Conservation (phyloP, 306 rosid genomes). For the Cucurbita ficifolia region DNA sequence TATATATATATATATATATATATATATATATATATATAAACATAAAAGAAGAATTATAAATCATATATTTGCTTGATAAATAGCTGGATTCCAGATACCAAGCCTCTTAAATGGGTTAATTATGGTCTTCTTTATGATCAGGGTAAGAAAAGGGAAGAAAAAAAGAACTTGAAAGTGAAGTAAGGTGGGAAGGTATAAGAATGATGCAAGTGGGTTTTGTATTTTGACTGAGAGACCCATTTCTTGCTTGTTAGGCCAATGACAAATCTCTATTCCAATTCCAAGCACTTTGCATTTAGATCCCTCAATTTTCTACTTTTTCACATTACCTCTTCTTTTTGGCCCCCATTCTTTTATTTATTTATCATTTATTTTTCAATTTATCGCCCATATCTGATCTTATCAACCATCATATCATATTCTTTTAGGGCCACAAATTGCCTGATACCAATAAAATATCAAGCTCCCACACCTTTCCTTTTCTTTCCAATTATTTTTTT, state of each 20-base stretch:
- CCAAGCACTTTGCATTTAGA: neutral
- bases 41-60: too few species aligned
- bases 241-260: neutral
- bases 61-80: too few species aligned
- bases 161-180: neutral
- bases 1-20: too few species aligned
- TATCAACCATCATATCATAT: neutral
- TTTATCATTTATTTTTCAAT: neutral
- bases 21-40: too few species aligned
- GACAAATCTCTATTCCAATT: neutral
- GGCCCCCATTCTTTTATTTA: neutral
- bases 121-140: neutral
- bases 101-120: neutral
- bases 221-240: conserved; percentile 7
- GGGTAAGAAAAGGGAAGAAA: neutral
- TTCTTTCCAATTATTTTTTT: neutral
- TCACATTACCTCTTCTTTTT: neutral
- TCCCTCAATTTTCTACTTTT: neutral
- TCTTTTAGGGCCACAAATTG: neutral
- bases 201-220: neutral
- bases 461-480: neutral
- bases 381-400: too few species aligned
- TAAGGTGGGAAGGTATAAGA: neutral
- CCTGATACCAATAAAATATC: neutral
- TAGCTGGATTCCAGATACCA: neutral